Conservation (phyloP, 495 filamentous ascomycete genomes). For the Neurospora tetrasperma region DNA sequence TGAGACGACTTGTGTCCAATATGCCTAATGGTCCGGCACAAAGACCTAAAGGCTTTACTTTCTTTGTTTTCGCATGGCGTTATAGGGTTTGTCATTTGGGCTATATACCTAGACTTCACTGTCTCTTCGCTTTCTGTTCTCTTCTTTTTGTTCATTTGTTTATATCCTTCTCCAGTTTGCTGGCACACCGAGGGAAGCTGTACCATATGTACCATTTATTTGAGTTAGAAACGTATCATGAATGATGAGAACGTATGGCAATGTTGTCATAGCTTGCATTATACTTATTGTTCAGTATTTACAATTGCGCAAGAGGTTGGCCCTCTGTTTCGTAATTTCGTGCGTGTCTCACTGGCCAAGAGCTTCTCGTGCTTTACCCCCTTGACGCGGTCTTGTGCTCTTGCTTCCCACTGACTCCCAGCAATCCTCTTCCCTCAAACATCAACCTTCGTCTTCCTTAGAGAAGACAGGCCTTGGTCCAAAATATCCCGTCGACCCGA, state of each 20-base stretch:
- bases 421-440: neutral
- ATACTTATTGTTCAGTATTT: neutral
- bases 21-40: neutral
- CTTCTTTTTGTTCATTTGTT: neutral
- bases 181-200: neutral
- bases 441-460: neutral
- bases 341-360: neutral
- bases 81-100: neutral
- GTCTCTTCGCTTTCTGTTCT: neutral
- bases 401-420: neutral
- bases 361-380: neutral
- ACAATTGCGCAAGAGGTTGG: neutral
- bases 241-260: neutral
- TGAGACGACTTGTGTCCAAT: neutral
- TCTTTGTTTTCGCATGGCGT: neutral
- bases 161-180: neutral
- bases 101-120: constrained; percentile 1
- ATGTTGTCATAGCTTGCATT: neutral
- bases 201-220: neutral
- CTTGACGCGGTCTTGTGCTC: neutral
- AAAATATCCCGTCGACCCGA: neutral
- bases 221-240: neutral
- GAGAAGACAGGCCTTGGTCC: neutral
- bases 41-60: neutral
- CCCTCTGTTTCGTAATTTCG: neutral